phyloP scores from a whole-genome alignment of 768 basidiomycete genomes.

The Leccinellum albellum region DNA sequence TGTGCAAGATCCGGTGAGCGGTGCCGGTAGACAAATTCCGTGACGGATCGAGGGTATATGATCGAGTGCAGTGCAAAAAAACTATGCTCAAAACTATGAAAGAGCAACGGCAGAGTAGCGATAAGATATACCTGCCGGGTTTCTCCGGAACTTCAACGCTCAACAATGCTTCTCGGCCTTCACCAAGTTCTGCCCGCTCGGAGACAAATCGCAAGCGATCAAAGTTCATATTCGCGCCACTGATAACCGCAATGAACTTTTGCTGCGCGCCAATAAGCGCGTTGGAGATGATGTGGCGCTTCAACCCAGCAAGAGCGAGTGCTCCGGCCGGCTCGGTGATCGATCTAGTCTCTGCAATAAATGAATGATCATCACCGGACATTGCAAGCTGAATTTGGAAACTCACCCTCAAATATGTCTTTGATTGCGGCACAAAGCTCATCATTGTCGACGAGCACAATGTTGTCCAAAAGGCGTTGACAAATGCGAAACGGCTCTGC shows the following conservation, averaged over 20 bases:
- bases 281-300: slow-evolving; percentile 79
- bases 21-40: slow-evolving; percentile 95
- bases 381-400: background rate
- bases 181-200: slow-evolving; percentile 95
- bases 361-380: background rate
- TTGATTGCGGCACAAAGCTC: slow-evolving; percentile 99
- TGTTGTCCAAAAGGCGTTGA: slow-evolving; percentile 72
- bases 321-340: slow-evolving; percentile 97
- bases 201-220: slow-evolving; percentile 95
- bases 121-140: slow-evolving; percentile 71
- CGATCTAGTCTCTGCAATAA: slow-evolving; percentile 72
- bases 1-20: slow-evolving; percentile 71
- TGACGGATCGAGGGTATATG: slow-evolving; percentile 88
- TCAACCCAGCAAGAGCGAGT: slow-evolving; percentile 86
- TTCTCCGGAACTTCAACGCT: slow-evolving; percentile 92
- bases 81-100: slow-evolving; percentile 38
- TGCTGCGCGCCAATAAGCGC: slow-evolving; percentile 78
- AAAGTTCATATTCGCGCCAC: slow-evolving; percentile 99
- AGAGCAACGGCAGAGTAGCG: background rate
- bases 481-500: slow-evolving; percentile 94
- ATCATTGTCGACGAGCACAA: slow-evolving; percentile 88
- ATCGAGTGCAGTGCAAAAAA: slow-evolving; percentile 83
- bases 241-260: slow-evolving; percentile 87
- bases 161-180: slow-evolving; percentile 89
- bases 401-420: slow-evolving; percentile 92